Evolutionary conservation across 2,329 filamentous ascomycete genomes (phyloP).

Genomic region (Scytalidium lignicola): DNA sequence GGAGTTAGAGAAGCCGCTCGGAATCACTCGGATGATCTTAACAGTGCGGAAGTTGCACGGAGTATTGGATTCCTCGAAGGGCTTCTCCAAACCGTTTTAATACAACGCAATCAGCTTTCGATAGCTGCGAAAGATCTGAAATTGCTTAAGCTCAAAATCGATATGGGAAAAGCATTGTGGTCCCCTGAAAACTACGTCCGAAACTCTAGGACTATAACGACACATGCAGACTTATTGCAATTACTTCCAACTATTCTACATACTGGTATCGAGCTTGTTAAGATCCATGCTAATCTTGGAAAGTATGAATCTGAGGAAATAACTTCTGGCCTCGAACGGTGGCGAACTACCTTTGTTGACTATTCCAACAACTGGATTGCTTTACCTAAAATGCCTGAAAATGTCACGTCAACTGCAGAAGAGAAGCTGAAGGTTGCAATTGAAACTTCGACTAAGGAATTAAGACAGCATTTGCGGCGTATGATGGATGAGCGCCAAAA

Average conservation of each 20-base stretch:
- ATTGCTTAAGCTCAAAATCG: conserved; percentile 16
- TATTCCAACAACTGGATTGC: conserved; percentile 37
- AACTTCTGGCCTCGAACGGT: conserved; percentile 41
- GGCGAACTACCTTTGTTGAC: conserved; percentile 43
- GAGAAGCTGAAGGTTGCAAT: conserved; percentile 15
- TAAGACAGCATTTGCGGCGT: conserved; percentile 31
- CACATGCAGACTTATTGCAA: conserved; percentile 26
- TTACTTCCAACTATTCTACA: conserved; percentile 70
- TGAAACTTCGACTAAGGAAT: conserved; percentile 8
- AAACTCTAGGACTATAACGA: conserved; percentile 3
- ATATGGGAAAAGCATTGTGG: conserved; percentile 32
- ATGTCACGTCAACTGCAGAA: conserved; percentile 39
- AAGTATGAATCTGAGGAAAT: conserved; percentile 40
- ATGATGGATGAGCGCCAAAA: conserved; percentile 47
- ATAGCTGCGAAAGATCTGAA: conserved; percentile 8
- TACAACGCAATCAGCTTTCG: conserved; percentile 45
- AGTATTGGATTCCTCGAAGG: conserved; percentile 86
- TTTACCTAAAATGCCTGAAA: conserved; percentile 44
- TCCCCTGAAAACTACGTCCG: conserved; percentile 29
- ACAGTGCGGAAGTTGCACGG: conserved; percentile 69
- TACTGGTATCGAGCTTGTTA: conserved; percentile 56
- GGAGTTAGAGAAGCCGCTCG: conserved; percentile 60
- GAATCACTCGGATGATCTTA: conserved; percentile 81
- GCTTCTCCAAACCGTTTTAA: conserved; percentile 60
- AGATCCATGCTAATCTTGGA: conserved; percentile 63